Evolutionary conservation across 1,284 basidiomycete species (phyloP).

Genomic region (Tetrapyrgos nigripes): DNA sequence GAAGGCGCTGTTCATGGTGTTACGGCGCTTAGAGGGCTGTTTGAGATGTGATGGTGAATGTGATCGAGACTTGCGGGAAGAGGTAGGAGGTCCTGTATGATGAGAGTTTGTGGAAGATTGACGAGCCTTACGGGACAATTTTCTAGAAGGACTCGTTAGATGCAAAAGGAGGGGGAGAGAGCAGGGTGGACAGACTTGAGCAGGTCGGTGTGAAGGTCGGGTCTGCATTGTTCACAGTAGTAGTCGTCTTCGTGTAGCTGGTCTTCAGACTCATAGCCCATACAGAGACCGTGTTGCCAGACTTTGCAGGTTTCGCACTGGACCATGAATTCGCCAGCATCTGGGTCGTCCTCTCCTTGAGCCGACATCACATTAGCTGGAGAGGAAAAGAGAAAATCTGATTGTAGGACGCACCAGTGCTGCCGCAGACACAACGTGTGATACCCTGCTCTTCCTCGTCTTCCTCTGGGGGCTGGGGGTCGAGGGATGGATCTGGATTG

Average conservation of each 20-base stretch:
- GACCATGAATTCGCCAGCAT: conserved; percentile 92
- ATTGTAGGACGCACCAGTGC: conserved; percentile 69
- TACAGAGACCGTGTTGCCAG: conserved; percentile 98
- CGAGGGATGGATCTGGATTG: conserved; percentile 34
- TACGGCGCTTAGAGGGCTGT: conserved; percentile 82
- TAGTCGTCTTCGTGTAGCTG: conserved; percentile 84
- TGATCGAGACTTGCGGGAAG: conserved; percentile 72
- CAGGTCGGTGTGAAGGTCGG: conserved; percentile 84
- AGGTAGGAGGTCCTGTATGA: conserved; percentile 43
- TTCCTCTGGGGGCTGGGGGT: conserved; percentile 47
- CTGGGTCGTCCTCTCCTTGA: conserved; percentile 77
- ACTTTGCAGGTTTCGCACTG: conserved; percentile 97
- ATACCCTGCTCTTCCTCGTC: conserved; percentile 84
- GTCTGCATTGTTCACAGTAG: conserved; percentile 94
- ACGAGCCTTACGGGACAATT: conserved; percentile 64
- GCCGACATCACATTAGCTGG: conserved; percentile 30
- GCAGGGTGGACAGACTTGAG: conserved; percentile 62
- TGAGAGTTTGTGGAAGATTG: conserved; percentile 69
- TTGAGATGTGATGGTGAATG: conserved; percentile 70
- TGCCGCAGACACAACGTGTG: conserved; percentile 95
- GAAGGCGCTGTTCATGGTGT: conserved; percentile 98
- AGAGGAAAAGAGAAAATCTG: conserved; percentile 13
- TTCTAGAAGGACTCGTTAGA: conserved; percentile 48
- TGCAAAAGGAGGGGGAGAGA: conserved; percentile 15
- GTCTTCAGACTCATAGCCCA: conserved; percentile 90